phyloP scores from a whole-genome alignment of 306 rosid species.

The Vicia faba region DNA sequence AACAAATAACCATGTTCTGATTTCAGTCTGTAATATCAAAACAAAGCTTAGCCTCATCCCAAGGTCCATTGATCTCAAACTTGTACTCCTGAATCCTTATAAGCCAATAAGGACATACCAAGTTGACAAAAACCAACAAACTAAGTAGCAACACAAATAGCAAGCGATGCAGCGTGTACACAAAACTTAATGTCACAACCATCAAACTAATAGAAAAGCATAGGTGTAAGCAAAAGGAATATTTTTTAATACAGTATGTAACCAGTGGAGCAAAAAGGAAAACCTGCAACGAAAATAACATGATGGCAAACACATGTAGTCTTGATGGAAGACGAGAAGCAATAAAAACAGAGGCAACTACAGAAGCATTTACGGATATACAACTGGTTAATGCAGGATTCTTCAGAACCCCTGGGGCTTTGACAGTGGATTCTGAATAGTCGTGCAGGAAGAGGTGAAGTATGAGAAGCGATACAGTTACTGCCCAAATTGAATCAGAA shows the following conservation, averaged over 20 bases:
- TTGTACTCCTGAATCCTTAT: constrained; percentile 83
- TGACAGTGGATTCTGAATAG: constrained; percentile 81
- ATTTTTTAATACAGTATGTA: constrained; percentile 65
- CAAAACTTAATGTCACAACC: constrained; percentile 59
- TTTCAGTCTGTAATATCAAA: constrained; percentile 80
- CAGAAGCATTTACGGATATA: constrained; percentile 85
- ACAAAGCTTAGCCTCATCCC: constrained; percentile 99
- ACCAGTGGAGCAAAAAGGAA: constrained; percentile 92
- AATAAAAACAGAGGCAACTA: constrained; percentile 84
- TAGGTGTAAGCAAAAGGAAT: constrained; percentile 67
- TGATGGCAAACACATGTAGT: constrained; percentile 75
- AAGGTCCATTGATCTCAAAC: constrained; percentile 93
- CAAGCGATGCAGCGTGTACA: constrained; percentile 57
- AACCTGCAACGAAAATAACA: constrained; percentile 84
- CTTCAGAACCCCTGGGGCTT: constrained; percentile 58
- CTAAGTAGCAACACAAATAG: constrained; percentile 65
- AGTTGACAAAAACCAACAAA: constrained; percentile 69
- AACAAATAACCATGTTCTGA: too few relatives aligned
- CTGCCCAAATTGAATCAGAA: constrained; percentile 89
- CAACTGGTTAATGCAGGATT: constrained; percentile 78
- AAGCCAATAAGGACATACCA: constrained; percentile 91
- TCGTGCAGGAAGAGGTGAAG: constrained; percentile 91
- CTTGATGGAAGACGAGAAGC: constrained; percentile 90
- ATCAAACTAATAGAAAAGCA: constrained; percentile 69
- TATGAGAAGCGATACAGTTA: constrained; percentile 64